Conservation (phyloP, 2,329 filamentous ascomycete species). For the Fusarium globosum region DNA sequence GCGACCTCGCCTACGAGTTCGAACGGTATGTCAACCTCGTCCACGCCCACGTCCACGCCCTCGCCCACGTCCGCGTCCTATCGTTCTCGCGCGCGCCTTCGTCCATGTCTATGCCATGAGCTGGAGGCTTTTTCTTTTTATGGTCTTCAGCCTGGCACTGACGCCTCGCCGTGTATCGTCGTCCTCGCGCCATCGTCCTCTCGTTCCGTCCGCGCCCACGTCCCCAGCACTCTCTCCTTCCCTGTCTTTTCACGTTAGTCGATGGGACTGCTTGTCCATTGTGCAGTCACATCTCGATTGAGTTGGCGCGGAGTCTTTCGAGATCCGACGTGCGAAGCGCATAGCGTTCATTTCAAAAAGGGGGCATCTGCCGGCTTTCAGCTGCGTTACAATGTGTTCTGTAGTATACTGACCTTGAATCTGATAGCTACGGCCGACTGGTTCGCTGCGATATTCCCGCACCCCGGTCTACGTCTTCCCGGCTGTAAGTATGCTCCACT, state of each 20-base stretch:
- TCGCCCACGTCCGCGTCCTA: conserved; percentile 54
- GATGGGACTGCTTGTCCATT: conserved; percentile 46
- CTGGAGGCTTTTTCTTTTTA: conserved; percentile 30
- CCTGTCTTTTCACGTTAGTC: conserved; percentile 39
- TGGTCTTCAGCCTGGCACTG: conserved; percentile 43
- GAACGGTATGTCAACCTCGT: conserved; percentile 92
- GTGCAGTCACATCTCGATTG: conserved; percentile 44
- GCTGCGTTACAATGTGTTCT: conserved; percentile 36
- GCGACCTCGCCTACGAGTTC: conserved; percentile 99
- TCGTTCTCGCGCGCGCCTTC: conserved; percentile 45
- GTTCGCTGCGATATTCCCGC: conserved; percentile 99
- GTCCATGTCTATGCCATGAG: conserved; percentile 40
- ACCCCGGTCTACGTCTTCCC: conserved; percentile 90
- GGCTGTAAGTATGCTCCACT: conserved; percentile 77
- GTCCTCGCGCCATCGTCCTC: conserved; percentile 45
- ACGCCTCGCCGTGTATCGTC: conserved; percentile 45
- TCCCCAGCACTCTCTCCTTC: conserved; percentile 41
- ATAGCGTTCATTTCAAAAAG: conserved; percentile 43
- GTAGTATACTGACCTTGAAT: conserved; percentile 61
- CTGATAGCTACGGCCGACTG: conserved; percentile 88
- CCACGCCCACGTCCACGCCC: conserved; percentile 53
- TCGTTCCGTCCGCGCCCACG: conserved; percentile 45
- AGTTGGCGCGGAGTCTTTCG: conserved; percentile 41
- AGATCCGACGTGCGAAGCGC: conserved; percentile 39
- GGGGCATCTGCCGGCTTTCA: conserved; percentile 42